These are phyloP conservation scores for Saccharomycopsis hybrid DNA, from an alignment of 1,139 yeast genomes.

Conservation along the genomic window DNA sequence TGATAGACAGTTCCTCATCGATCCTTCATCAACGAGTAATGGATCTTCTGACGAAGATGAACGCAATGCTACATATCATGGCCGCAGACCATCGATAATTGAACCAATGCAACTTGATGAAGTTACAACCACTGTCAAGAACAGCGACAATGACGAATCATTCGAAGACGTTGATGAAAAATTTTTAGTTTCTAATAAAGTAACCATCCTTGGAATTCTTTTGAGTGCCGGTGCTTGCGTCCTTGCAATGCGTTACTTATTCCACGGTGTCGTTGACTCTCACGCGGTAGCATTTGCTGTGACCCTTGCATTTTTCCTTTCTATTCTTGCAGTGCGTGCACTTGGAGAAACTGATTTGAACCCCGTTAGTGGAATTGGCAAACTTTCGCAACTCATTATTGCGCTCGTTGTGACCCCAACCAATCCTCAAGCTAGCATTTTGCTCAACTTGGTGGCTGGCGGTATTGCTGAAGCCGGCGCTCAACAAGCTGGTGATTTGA, in stretches of 20 bases:
- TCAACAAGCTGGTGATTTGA: constrained; percentile 95
- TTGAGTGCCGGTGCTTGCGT: constrained; percentile 64
- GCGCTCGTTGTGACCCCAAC: constrained; percentile 69
- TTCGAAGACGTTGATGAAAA: constrained; percentile 35
- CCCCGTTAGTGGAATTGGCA: constrained; percentile 96
- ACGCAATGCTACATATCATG: constrained; percentile 1
- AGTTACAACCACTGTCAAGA: constrained; percentile 3
- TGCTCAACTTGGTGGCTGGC: constrained; percentile 87
- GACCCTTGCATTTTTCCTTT: constrained; percentile 65
- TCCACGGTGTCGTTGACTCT: constrained; percentile 54
- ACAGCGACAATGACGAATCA: too few relatives aligned
- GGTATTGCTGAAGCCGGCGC: constrained; percentile 99
- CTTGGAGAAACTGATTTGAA: constrained; percentile 94
- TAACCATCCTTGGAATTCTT: constrained; percentile 56
- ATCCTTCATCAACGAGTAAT: not conserved
- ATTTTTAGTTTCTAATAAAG: constrained; percentile 44
- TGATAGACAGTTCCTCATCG: not conserved
- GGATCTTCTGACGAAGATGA: constrained; percentile 11
- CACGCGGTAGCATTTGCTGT: constrained; percentile 67
- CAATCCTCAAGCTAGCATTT: constrained; percentile 69
- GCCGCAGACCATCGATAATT: not conserved
- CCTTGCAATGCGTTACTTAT: constrained; percentile 54
- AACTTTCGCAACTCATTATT: constrained; percentile 81
- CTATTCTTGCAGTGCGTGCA: constrained; percentile 86
- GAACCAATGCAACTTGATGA: constrained; percentile 10